These are phyloP conservation scores for Penicillium paradoxum DNA, from an alignment of 495 filamentous ascomycete genomes.

Conservation along the genomic window DNA sequence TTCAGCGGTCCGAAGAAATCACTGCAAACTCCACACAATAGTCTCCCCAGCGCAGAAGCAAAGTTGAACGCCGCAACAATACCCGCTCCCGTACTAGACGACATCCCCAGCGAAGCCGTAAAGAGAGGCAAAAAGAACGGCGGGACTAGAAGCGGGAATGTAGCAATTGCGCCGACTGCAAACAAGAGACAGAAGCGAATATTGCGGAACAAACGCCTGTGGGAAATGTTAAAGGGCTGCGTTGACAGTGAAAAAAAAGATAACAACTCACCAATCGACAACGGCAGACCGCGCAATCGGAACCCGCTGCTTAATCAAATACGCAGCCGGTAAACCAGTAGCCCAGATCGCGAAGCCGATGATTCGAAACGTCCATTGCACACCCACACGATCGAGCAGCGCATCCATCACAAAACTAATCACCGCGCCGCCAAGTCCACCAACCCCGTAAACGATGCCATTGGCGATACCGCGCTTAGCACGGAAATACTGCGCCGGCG, in stretches of 20 bases:
- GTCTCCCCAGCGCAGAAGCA: conserved; percentile 47
- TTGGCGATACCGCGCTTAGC: conserved; percentile 52
- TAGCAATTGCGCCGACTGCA: conserved; percentile 50
- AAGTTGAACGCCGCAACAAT: conserved; percentile 55
- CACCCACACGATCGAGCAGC: conserved; percentile 41
- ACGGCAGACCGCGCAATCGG: conserved; percentile 39
- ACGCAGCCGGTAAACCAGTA: conserved; percentile 54
- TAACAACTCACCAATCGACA: conserved; percentile 42
- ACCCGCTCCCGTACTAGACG: conserved; percentile 45
- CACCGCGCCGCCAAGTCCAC: conserved; percentile 50
- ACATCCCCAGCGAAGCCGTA: conserved; percentile 41
- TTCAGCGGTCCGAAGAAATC: conserved; percentile 51
- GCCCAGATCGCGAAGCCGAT: conserved; percentile 43
- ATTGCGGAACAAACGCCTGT: conserved; percentile 46
- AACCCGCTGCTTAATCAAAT: conserved; percentile 49
- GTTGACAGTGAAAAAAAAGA: too few species aligned
- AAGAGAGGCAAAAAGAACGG: conserved; percentile 55
- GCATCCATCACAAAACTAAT: conserved; percentile 47
- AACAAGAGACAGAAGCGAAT: conserved; percentile 49
- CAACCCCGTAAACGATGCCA: conserved; percentile 50
- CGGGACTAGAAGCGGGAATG: conserved; percentile 57
- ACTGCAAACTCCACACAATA: conserved; percentile 45
- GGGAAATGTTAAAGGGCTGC: not conserved
- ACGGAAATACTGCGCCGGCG: conserved; percentile 53
- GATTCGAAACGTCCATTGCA: conserved; percentile 52